These are phyloP conservation scores for Hymenoscyphus repandus DNA, from an alignment of 2,329 filamentous ascomycete genomes.

Conservation along the genomic window DNA sequence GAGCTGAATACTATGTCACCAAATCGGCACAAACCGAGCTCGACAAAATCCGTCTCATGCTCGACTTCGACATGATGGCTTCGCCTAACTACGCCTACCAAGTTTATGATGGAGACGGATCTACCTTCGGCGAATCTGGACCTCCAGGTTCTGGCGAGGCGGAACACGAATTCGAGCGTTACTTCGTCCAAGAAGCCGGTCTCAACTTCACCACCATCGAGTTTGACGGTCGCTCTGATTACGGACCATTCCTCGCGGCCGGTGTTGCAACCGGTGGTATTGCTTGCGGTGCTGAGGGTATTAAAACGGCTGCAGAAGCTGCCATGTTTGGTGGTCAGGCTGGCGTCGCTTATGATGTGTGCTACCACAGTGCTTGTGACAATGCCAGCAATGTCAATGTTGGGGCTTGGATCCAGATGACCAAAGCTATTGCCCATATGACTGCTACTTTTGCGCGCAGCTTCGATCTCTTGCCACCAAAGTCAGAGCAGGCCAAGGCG, in stretches of 20 bases:
- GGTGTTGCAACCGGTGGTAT: constrained; percentile 70
- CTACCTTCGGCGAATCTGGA: constrained; percentile 62
- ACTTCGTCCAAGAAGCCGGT: constrained; percentile 12
- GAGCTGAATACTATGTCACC: constrained; percentile 55
- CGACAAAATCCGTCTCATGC: constrained; percentile 56
- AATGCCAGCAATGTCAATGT: constrained; percentile 50
- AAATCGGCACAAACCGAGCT: constrained; percentile 50
- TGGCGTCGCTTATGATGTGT: constrained; percentile 50
- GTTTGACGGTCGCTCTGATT: constrained; percentile 75
- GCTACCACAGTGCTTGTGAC: constrained; percentile 57
- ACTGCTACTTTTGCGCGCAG: constrained; percentile 15
- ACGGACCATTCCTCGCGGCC: constrained; percentile 66
- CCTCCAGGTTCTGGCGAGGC: constrained; percentile 51
- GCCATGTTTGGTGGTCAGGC: constrained; percentile 63
- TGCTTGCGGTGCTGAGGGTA: constrained; percentile 68
- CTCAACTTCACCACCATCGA: constrained; percentile 26
- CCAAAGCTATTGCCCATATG: constrained; percentile 40
- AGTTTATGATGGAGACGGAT: constrained; percentile 66
- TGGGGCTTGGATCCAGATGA: constrained; percentile 55
- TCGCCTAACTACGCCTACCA: constrained; percentile 60
- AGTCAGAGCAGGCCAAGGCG: neutral
- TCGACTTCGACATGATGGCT: constrained; percentile 44
- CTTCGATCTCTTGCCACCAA: constrained; percentile 10
- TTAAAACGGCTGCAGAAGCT: constrained; percentile 65
- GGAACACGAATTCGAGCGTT: constrained; percentile 16